Evolutionary conservation across 495 filamentous ascomycete species (phyloP).

Genomic region (Evernia prunastri): DNA sequence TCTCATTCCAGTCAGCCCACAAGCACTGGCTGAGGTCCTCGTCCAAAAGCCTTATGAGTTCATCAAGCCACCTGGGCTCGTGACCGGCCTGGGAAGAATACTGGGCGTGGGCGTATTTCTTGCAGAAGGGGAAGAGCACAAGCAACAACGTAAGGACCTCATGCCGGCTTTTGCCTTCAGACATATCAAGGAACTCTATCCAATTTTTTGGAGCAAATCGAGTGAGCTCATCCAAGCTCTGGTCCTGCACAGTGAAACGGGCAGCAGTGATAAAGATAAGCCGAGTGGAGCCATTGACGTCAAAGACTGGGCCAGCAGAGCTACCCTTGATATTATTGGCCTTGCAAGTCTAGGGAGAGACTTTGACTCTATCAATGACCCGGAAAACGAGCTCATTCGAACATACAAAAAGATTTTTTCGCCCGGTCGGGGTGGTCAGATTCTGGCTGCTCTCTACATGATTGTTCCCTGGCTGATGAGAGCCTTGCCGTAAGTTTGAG

Average conservation of each 20-base stretch:
- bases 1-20: constrained; percentile 57
- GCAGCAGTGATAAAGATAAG: constrained; percentile 18
- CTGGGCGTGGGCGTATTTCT: constrained; percentile 72
- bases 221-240: constrained; percentile 41
- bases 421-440: constrained; percentile 2
- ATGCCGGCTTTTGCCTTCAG: constrained; percentile 81
- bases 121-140: constrained; percentile 82
- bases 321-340: constrained; percentile 74
- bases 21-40: constrained; percentile 59
- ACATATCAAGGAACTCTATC: constrained; percentile 84
- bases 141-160: constrained; percentile 66
- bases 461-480: constrained; percentile 7
- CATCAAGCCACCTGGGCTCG: constrained; percentile 57
- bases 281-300: constrained; percentile 43
- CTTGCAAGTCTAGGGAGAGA: constrained; percentile 63
- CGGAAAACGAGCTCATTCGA: constrained; percentile 45
- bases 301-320: constrained; percentile 42
- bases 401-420: constrained; percentile 42
- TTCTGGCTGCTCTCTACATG: constrained; percentile 12
- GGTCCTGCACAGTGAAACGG: constrained; percentile 24
- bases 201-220: constrained; percentile 74
- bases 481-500: constrained; percentile 11
- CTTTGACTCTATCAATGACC: constrained; percentile 58
- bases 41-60: constrained; percentile 72
- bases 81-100: constrained; percentile 51